Evolutionary conservation across 1,139 yeast genomes (phyloP), one percentile per base, ranked within the genome.

Genomic region (Lodderomyces jiufengensis): DNA sequence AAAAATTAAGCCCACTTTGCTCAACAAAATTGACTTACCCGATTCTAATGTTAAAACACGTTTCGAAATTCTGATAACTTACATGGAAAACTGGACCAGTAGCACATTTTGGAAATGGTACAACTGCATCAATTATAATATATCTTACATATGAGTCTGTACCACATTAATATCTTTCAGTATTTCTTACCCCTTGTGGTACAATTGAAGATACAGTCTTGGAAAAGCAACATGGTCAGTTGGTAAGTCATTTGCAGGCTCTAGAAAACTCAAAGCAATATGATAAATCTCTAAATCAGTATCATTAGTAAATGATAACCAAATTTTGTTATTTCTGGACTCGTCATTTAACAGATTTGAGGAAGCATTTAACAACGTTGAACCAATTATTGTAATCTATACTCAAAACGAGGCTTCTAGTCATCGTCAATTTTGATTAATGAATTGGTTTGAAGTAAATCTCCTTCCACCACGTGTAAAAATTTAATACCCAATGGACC

Each of bases 221-320:
- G 62, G 60, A 44, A 70, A 66, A 27, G 63, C 60, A 35, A 69
- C 55, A 29, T 59, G 34, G 11, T 44, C 47, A 18, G 42, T 41
- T 18, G 54, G 47, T 16, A 55, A 46, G n/a, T 38, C 55, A 4
- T 53, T 46, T 2, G 47, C 44, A 16, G 45, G 45, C 34, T 57
- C 60, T 25, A 72, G 61, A 27, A 78, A 45, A 3, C 82, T 83
- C 27, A 78, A 58, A 4, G 79, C 73, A 15, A 78, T 55, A 34
- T 73, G 59, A 44, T 66, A 69, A 24, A 72, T 61, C 29, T 71
- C 63, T 25, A 80, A 52, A 48, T 79, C 80, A 29, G 75, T 62
- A 51, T 80, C 84, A 52, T 80, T 86, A 18, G 78, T 63, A 54
- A 80, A 80, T n/a, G 73, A 61, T 42, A 74, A 56, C 63, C 64